A percentile compares a stretch with the other conserved stretches of the same genome.
Conservation (phyloP, 2,329 filamentous ascomycete species). For the Celoporthe dispersa region DNA sequence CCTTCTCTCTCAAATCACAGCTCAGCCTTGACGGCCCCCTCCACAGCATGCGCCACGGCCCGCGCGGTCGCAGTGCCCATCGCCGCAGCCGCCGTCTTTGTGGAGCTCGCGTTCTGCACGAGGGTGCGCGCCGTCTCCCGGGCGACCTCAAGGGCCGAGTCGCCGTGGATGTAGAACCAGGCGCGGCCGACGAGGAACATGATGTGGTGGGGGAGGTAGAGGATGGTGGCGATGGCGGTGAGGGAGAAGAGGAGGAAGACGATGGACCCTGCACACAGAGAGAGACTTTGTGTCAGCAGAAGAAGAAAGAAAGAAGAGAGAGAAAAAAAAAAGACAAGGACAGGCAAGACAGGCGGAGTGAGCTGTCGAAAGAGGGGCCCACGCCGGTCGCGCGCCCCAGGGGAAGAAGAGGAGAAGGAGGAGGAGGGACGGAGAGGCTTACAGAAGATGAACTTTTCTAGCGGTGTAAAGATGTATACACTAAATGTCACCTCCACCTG, state of each 20-base stretch:
- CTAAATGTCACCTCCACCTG: conserved; percentile 98
- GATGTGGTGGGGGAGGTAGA: conserved; percentile 94
- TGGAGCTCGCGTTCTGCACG: conserved; percentile 28
- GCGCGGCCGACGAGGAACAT: conserved; percentile 80
- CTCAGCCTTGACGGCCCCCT: conserved; percentile 40
- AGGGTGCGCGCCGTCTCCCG: conserved; percentile 48
- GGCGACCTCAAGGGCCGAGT: conserved; percentile 60
- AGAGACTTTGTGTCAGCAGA: neutral
- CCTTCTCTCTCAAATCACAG: conserved; percentile 36
- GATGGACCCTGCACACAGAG: conserved; percentile 70
- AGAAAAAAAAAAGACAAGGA: neutral
- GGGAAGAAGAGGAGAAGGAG: conserved; percentile 9
- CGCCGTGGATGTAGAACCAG: conserved; percentile 94
- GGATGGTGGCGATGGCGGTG: conserved; percentile 80
- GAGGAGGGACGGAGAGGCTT: conserved; percentile 43
- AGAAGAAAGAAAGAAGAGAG: neutral
- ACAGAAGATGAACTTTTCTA: conserved; percentile 98
- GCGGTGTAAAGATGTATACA: conserved; percentile 95
- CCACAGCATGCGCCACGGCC: conserved; percentile 38
- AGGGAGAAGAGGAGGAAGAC: conserved; percentile 89
- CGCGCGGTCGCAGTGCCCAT: conserved; percentile 36
- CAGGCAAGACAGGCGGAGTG: neutral
- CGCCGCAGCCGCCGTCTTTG: conserved; percentile 33
- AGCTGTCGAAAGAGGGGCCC: neutral
- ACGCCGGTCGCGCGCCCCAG: neutral